Conservation (phyloP, 495 filamentous ascomycete species). For the Aspergillus wentii region DNA sequence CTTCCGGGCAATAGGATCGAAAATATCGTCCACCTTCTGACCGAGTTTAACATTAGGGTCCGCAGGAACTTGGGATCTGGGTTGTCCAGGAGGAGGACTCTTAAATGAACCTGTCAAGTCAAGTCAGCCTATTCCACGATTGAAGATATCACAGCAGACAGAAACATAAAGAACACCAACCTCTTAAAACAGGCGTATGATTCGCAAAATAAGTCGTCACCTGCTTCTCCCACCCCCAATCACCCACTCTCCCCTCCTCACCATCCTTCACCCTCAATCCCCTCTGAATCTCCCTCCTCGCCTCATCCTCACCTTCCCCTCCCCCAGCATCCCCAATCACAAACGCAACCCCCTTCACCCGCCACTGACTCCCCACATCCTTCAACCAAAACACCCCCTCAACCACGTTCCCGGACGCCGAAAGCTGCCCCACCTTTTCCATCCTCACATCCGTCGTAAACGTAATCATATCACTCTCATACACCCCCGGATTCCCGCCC, state of each 20-base stretch:
- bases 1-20: conserved; percentile 60
- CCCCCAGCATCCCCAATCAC: conserved; percentile 60
- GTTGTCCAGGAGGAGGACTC: conserved; percentile 69
- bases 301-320: conserved; percentile 33
- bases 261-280: conserved; percentile 24
- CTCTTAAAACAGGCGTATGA: conserved; percentile 68
- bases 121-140: background rate
- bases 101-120: conserved; percentile 56
- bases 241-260: conserved; percentile 15
- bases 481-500: conserved; percentile 57
- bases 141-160: conserved; percentile 1
- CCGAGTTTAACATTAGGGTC: conserved; percentile 54
- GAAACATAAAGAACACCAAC: conserved; percentile 26
- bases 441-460: conserved; percentile 87
- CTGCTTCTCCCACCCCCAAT: conserved; percentile 70
- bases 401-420: conserved; percentile 51
- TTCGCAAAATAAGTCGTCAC: conserved; percentile 86
- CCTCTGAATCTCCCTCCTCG: conserved; percentile 37
- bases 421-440: conserved; percentile 70
- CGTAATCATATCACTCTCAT: conserved; percentile 67
- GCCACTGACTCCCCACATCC: conserved; percentile 73
- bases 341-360: conserved; percentile 71
- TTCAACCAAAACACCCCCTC: conserved; percentile 84
- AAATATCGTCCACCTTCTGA: conserved; percentile 61
- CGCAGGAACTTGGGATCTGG: conserved; percentile 38